These are phyloP conservation scores for Yamadazyma triangularis DNA, from an alignment of 1,139 yeast species.

Conservation along the genomic window DNA sequence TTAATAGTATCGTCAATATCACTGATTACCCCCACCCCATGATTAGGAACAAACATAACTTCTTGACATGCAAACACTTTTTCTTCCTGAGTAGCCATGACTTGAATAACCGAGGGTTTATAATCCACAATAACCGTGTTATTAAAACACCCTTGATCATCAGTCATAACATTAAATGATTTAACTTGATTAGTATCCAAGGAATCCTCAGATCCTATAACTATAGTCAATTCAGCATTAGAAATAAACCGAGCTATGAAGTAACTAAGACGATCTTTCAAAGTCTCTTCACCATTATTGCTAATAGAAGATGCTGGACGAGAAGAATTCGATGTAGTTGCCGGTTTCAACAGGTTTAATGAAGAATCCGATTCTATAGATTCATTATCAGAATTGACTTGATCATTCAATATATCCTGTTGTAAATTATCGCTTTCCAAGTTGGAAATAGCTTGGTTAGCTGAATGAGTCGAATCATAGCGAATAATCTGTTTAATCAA, in stretches of 20 bases:
- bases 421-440: conserved; percentile 27
- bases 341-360: conserved; percentile 1
- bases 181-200: conserved; percentile 16
- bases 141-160: conserved; percentile 57
- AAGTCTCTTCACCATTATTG: conserved; percentile 28
- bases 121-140: conserved; percentile 46
- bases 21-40: conserved; percentile 72
- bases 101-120: conserved; percentile 48
- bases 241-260: conserved; percentile 60
- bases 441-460: too few relatives aligned
- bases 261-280: conserved; percentile 54
- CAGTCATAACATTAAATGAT: conserved; percentile 39
- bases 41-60: conserved; percentile 33
- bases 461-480: conserved; percentile 17
- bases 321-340: background rate
- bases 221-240: conserved; percentile 46
- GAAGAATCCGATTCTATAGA: conserved; percentile 10
- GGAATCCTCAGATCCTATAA: conserved; percentile 43
- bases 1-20: conserved; percentile 96
- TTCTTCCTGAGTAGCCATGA: conserved; percentile 39
- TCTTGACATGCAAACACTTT: conserved; percentile 44
- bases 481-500: conserved; percentile 69
- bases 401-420: conserved; percentile 23
- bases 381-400: conserved; percentile 9
- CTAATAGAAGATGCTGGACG: conserved; percentile 2